phyloP scores from a whole-genome alignment of 495 filamentous ascomycete species.

The Aspergillus kassunensis region DNA sequence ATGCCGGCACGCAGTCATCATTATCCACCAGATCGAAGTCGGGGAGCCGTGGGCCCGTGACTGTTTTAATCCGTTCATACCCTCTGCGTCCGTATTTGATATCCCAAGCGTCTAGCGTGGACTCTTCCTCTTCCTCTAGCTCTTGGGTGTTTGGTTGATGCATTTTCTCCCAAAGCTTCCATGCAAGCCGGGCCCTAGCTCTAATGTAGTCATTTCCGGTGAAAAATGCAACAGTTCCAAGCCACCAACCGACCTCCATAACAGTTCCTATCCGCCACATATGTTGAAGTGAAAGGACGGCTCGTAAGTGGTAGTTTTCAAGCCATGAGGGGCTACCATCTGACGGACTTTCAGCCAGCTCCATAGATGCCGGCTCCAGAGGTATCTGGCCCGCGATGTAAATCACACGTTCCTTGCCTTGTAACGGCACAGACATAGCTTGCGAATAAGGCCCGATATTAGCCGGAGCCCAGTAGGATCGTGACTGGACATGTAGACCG shows the following conservation, averaged over 20 bases:
- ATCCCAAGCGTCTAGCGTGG: constrained; percentile 70
- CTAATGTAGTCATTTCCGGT: constrained; percentile 27
- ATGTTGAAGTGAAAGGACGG: constrained; percentile 76
- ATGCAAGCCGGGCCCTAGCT: constrained; percentile 40
- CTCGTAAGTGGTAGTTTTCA: constrained; percentile 40
- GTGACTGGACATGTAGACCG: constrained; percentile 85
- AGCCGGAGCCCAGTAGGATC: constrained; percentile 95
- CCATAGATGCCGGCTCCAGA: constrained; percentile 78
- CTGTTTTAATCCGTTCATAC: constrained; percentile 17
- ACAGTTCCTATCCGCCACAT: constrained; percentile 77
- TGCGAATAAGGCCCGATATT: constrained; percentile 98
- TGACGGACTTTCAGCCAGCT: constrained; percentile 23
- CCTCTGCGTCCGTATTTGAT: constrained; percentile 49
- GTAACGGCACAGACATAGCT: constrained; percentile 61
- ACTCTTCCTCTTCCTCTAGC: constrained; percentile 32
- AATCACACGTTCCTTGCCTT: constrained; percentile 34
- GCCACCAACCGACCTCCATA: constrained; percentile 70
- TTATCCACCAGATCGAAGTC: constrained; percentile 28
- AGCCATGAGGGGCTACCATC: constrained; percentile 20
- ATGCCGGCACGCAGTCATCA: constrained; percentile 45
- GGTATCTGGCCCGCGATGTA: constrained; percentile 89
- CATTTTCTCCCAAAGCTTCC: constrained; percentile 49
- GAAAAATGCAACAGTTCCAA: constrained; percentile 69
- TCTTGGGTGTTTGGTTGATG: constrained; percentile 32
- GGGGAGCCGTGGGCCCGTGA: constrained; percentile 22